Conservation (phyloP, 2,329 filamentous ascomycete genomes). For the Rutstroemia sydowiana region DNA sequence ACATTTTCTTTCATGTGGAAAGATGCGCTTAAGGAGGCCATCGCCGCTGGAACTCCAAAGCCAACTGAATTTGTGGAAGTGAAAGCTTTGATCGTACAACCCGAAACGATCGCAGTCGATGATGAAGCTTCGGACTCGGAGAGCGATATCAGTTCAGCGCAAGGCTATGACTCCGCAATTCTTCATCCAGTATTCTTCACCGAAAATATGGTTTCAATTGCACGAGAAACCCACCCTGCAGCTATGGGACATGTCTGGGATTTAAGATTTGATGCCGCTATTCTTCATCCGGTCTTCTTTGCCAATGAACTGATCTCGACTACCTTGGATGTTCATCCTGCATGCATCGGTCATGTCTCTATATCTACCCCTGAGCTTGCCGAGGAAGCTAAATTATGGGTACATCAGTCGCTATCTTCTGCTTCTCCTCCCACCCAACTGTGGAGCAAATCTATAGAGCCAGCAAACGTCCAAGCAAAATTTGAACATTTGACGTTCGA, state of each 20-base stretch:
- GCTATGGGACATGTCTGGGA: constrained; percentile 7
- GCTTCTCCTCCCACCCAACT: no score
- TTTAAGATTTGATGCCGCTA: constrained; percentile 4
- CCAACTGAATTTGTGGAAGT: background rate
- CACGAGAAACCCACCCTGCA: constrained; percentile 14
- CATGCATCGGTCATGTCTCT: constrained; percentile 14
- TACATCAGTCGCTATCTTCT: background rate
- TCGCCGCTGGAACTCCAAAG: background rate
- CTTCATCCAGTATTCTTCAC: constrained; percentile 19
- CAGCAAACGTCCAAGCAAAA: no score
- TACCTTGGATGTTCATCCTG: constrained; percentile 11
- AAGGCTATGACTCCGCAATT: constrained; percentile 12
- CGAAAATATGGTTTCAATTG: constrained; percentile 5
- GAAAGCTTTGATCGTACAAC: background rate
- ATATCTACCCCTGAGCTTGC: no score
- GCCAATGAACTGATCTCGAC: constrained; percentile 2
- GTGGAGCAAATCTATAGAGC: no score
- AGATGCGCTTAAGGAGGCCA: constrained; percentile 1
- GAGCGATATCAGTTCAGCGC: background rate
- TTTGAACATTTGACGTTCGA: no score
- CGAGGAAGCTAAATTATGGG: no score
- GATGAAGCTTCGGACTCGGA: constrained; percentile 4
- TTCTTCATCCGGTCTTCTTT: constrained; percentile 16
- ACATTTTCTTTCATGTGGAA: constrained; percentile 3
- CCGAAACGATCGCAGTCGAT: background rate